These are phyloP conservation scores for Ochetophila trinervis DNA, from an alignment of 306 rosid genomes.

Conservation along the genomic window DNA sequence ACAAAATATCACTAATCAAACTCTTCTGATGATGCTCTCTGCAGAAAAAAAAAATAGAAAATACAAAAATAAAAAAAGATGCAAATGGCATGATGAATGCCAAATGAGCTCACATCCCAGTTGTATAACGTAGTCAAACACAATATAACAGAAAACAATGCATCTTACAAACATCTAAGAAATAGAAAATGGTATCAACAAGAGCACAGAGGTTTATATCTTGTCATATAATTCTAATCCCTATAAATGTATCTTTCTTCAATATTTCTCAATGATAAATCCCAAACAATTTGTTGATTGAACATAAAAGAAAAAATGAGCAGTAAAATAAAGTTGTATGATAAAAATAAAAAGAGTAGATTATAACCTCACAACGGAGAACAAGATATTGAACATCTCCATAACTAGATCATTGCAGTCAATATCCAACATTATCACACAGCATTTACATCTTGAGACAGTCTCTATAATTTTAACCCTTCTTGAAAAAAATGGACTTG, in stretches of 20 bases:
- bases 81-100: constrained; percentile 5
- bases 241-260: neutral
- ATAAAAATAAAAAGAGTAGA: constrained; percentile 17
- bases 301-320: neutral
- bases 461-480: constrained; percentile 83
- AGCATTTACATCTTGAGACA: constrained; percentile 69
- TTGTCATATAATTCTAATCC: neutral
- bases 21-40: constrained; percentile 69
- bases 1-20: constrained; percentile 56
- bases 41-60: constrained; percentile 16
- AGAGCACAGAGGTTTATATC: neutral
- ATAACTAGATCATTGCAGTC: constrained; percentile 61
- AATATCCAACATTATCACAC: constrained; percentile 81
- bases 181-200: neutral
- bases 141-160: neutral
- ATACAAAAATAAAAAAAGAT: too few relatives aligned
- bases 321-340: neutral
- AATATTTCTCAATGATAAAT: neutral
- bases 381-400: constrained; percentile 69
- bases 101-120: constrained; percentile 7
- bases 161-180: constrained; percentile 8
- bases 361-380: constrained; percentile 72
- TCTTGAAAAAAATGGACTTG: constrained; percentile 58
- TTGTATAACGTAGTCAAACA: neutral
- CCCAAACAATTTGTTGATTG: neutral